Percentiles rank a stretch among this genome's conserved stretches.
Conservation (phyloP, 148 eudicot genomes). For the Talinum fruticosum region DNA sequence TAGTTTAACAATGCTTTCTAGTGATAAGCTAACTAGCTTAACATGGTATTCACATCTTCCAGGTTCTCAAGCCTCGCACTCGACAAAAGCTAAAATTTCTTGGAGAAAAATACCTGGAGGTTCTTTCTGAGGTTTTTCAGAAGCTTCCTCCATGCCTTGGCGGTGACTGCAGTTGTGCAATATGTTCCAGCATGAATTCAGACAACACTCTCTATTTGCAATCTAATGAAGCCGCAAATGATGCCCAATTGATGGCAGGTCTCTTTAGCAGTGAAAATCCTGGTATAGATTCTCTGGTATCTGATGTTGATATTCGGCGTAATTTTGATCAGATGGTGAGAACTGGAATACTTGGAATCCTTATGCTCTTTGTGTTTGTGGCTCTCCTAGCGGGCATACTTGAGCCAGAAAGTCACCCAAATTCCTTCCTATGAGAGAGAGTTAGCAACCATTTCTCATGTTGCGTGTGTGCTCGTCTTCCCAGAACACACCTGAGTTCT, state of each 20-base stretch:
- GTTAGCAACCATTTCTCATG: not conserved
- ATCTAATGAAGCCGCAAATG: constrained; percentile 19
- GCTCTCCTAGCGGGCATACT: constrained; percentile 52
- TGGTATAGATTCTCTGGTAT: constrained; percentile 22
- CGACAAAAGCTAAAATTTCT: constrained; percentile 61
- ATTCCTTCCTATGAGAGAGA: constrained; percentile 31
- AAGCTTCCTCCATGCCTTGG: constrained; percentile 74
- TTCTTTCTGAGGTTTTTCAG: constrained; percentile 51
- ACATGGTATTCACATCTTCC: constrained; percentile 19
- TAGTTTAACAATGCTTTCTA: not conserved
- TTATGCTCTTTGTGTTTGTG: constrained; percentile 57
- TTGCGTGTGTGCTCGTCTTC: too few species aligned
- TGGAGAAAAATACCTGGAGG: constrained; percentile 49
- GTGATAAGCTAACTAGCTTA: not conserved
- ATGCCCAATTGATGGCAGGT: constrained; percentile 22
- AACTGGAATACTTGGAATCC: constrained; percentile 62
- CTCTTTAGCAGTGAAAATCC: constrained; percentile 22
- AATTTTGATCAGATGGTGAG: constrained; percentile 45
- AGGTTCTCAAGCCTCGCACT: constrained; percentile 77
- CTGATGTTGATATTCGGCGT: constrained; percentile 33
- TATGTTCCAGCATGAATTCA: constrained; percentile 42
- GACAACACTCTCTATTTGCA: constrained; percentile 16
- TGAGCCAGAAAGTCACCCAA: constrained; percentile 43
- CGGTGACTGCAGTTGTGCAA: constrained; percentile 56
- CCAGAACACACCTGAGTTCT: not conserved